phyloP scores from a whole-genome alignment of 129 eudicot species.

The Lactuca saligna region DNA sequence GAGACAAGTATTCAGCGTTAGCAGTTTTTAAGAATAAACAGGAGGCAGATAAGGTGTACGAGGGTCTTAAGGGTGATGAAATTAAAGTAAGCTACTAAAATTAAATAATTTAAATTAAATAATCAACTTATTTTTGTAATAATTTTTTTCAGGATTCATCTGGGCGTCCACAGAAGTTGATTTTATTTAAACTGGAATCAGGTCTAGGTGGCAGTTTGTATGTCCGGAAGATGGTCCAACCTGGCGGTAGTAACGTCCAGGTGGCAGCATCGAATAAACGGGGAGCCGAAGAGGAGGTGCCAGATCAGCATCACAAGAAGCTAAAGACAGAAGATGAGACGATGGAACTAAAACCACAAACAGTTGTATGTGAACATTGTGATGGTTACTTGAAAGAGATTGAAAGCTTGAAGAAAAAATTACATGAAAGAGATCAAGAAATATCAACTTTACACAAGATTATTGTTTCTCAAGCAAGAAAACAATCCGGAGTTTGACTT shows the following conservation, averaged over 20 bases:
- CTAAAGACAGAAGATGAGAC: slow-evolving; percentile 34
- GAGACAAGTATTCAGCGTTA: slow-evolving; percentile 57
- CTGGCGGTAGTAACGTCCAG: slow-evolving; percentile 26
- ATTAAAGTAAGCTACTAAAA: slow-evolving; percentile 40
- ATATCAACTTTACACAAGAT: slow-evolving; percentile 60
- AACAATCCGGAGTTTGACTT: slow-evolving; percentile 53
- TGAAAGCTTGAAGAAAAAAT: slow-evolving; percentile 35
- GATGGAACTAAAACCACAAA: slow-evolving; percentile 22
- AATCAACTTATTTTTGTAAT: not conserved
- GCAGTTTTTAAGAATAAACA: slow-evolving; percentile 55
- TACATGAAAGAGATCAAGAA: slow-evolving; percentile 58
- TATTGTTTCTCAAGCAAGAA: slow-evolving; percentile 60
- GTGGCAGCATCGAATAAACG: slow-evolving; percentile 55
- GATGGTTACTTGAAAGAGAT: slow-evolving; percentile 51
- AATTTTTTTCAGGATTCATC: slow-evolving; percentile 52
- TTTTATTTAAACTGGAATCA: slow-evolving; percentile 53
- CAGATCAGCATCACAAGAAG: slow-evolving; percentile 41
- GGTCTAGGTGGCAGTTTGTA: slow-evolving; percentile 55
- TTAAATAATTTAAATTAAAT: not conserved
- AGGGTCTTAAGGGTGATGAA: slow-evolving; percentile 48
- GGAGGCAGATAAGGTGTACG: slow-evolving; percentile 63
- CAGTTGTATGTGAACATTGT: slow-evolving; percentile 23
- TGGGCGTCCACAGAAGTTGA: slow-evolving; percentile 64
- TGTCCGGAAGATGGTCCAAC: slow-evolving; percentile 53
- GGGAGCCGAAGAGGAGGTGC: slow-evolving; percentile 39